Evolutionary conservation across 2,329 filamentous ascomycete genomes (phyloP).

Genomic region (Chaetothyriales sp.): DNA sequence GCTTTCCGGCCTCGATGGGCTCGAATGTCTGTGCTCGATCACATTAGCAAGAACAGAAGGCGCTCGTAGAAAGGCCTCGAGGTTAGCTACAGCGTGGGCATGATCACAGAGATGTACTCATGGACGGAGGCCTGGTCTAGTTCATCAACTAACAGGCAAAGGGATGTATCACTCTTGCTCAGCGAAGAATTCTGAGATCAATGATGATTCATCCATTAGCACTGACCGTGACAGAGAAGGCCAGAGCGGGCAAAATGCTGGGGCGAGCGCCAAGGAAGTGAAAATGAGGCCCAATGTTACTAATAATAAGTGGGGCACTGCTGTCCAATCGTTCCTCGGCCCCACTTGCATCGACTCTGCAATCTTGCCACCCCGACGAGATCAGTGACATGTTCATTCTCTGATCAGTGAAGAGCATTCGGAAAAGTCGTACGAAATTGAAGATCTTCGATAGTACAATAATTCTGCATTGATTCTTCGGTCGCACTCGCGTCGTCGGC

Average conservation of each 20-base stretch:
- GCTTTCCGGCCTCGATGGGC: constrained; percentile 3
- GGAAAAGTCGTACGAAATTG: too few relatives aligned
- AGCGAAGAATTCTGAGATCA: neutral
- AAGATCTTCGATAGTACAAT: too few relatives aligned
- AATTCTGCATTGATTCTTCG: too few relatives aligned
- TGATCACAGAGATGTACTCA: neutral
- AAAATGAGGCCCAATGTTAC: too few relatives aligned
- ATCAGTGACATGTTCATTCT: too few relatives aligned
- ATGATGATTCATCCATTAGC: neutral
- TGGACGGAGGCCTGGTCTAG: neutral
- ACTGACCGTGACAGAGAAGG: neutral
- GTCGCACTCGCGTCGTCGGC: too few relatives aligned
- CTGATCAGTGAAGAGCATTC: too few relatives aligned
- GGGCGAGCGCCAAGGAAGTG: too few relatives aligned
- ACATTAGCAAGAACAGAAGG: constrained; percentile 17
- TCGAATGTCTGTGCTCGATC: constrained; percentile 14
- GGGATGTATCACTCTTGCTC: neutral
- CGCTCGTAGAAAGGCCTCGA: constrained; percentile 14
- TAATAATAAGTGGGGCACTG: too few relatives aligned
- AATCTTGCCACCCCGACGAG: too few relatives aligned
- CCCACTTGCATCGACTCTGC: too few relatives aligned
- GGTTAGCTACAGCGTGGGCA: constrained; percentile 17
- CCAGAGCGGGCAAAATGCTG: neutral
- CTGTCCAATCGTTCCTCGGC: too few relatives aligned
- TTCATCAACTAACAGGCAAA: neutral